Base-by-base conservation (phyloP, 441 rosid genomes). In the Isatis lusitanica region DNA sequence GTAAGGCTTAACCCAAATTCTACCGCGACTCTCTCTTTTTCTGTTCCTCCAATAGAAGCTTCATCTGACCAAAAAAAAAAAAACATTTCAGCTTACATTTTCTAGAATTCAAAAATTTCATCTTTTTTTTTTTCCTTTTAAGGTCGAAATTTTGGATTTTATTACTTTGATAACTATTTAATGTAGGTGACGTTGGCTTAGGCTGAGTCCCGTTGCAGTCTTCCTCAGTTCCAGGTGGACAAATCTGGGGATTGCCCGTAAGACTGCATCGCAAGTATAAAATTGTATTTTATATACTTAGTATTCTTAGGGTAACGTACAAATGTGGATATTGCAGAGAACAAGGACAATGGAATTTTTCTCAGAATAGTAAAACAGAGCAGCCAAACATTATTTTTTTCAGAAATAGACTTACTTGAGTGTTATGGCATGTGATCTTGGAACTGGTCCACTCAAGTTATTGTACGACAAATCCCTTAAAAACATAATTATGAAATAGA, bases 241-340 rank as follows among this genome's bases (percentile, higher is more conserved):
- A 94, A 71, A 94, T 90, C 85, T 80, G 76, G 60, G 96, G 85
- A 77, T 94, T 90, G 26, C 97, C 97, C 13, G 82, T 73, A 47
- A 92, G 85, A 82, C 96, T 94, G 85, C 75, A 48, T 68, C 55
- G 74, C 60, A 43, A 50, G 47, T 40, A 6, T 4, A 63, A 17
- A 30, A 42, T 21, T 40, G 50, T 35, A 35, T 35, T 35, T 35
- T 35, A 7, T 35, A 35, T 18, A 24, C 31, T 0, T 9, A 9
- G 36, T 33, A 33, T 33, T 6, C 9, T 33, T 40, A 24, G 4
- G 68, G 26, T 39, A 50, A 43, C 50, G 73, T 75, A 43, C 18
- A 68, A 42, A 61, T 42, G 11, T 57, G 15, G 48, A 63, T 42
- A 35, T 26, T 8, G 15, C 8, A 52, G 7, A 8, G 36, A 52